Evolutionary conservation across 2,329 filamentous ascomycete genomes (phyloP), one percentile per base, ranked within the genome.

Genomic region (Esteya vermicola): DNA sequence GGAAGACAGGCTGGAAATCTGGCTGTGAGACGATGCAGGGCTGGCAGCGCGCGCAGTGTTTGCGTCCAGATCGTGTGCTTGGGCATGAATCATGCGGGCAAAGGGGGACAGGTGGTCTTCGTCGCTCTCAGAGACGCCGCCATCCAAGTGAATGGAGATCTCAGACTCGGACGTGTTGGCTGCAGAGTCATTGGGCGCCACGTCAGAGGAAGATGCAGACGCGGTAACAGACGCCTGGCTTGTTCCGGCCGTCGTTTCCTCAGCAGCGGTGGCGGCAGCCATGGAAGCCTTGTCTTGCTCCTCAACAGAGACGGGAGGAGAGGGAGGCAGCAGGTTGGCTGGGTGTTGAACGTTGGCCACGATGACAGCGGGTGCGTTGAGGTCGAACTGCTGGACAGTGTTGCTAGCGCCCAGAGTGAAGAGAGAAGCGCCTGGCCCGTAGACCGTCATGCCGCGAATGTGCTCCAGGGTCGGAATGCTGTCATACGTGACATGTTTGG

Each of bases 401-500:
- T 89, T 80, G 50, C 89, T 85, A 31, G 80, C 78, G 2, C 88
- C 85, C 16, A 96, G 64, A 0, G 89, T 95, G 60, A 98, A 98
- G 20, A 98, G 70, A 7, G 75, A 83, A n/a, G 89, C 89, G 7
- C 82, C 86, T 1, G 88, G 81, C 2, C 89, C 91, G 57, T 91
- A 93, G 45, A 88, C 81, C 33, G 88, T 81, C 33, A 98, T 71
- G 14, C 85, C 89, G 46, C 75, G 74, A 43, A 95, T 74, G 48
- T 81, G 77, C 28, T 91, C 80, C 7, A 88, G 69, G 2, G 86
- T 95, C 6, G 88, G 86, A 42, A 96, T 83, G 43, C 75, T 72
- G 52, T 95, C 88, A 58, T 78, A 93, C 4, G 85, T 88, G 50
- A 98, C 86, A 54, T 93, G 81, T 57, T 96, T 96, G n/a, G 91